These are phyloP conservation scores for Meredithiella fracta DNA, from an alignment of 2,329 filamentous ascomycete genomes.

Conservation along the genomic window DNA sequence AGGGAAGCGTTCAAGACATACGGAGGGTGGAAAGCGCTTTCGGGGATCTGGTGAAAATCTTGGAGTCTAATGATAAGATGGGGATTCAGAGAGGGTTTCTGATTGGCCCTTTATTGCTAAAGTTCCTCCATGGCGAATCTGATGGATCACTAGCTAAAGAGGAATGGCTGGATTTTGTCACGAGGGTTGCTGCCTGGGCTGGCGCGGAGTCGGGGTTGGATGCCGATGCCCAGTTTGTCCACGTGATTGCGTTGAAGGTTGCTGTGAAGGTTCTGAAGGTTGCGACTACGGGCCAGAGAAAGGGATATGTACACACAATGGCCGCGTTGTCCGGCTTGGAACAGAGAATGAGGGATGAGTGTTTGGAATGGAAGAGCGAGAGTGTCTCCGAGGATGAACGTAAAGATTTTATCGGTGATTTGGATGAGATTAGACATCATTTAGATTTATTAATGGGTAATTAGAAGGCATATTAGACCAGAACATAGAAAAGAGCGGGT, in stretches of 20 bases:
- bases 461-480: background rate
- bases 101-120: slow-evolving; percentile 26
- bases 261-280: slow-evolving; percentile 34
- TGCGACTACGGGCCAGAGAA: slow-evolving; percentile 30
- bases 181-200: slow-evolving; percentile 32
- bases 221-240: slow-evolving; percentile 29
- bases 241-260: slow-evolving; percentile 38
- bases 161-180: slow-evolving; percentile 41
- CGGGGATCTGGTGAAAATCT: slow-evolving; percentile 31
- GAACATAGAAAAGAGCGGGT: no score
- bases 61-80: slow-evolving; percentile 19
- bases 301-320: slow-evolving; percentile 35
- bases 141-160: slow-evolving; percentile 20
- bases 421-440: slow-evolving; percentile 17
- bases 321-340: slow-evolving; percentile 33
- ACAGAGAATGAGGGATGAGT: slow-evolving; percentile 22
- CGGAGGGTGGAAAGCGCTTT: slow-evolving; percentile 37
- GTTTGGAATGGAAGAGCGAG: slow-evolving; percentile 16
- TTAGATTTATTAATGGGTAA: background rate
- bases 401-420: slow-evolving; percentile 24
- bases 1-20: slow-evolving; percentile 31
- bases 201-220: slow-evolving; percentile 21
- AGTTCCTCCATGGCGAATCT: slow-evolving; percentile 22
- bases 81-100: background rate
- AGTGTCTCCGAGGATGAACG: slow-evolving; percentile 10